Evolutionary conservation across 129 eudicot genomes (phyloP), one percentile per base, ranked within the genome.

Genomic region (Tagetes patula): DNA sequence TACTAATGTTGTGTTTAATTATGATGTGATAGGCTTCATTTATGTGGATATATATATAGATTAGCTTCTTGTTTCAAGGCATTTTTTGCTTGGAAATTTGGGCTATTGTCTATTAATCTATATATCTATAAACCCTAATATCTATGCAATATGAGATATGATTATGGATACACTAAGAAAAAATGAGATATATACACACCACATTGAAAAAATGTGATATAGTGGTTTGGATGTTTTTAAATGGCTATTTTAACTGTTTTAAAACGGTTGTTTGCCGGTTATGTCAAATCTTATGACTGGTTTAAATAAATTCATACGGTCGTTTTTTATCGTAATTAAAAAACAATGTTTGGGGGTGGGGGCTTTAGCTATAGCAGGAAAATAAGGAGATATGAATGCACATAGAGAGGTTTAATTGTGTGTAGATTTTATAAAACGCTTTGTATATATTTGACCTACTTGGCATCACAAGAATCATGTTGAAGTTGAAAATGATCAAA

Each of bases 41-140:
- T 67, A 5, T 66, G 37, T 60, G 42, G n/a, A n/a, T n/a, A n/a
- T 72, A 3, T 36, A 49, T 74, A 11, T 68, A 68, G 74, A 67
- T 76, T 77, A 69, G 81, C 75, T 77, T 77, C 70, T 58, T 59
- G 27, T 46, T 59, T 77, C 64, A 77, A 77, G 79, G 65, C 65
- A 11, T 30, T 14, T 69, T 61, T 47, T 75, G 71, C 76, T 49
- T 77, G 70, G 81, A 70, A 77, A 5, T 77, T 71, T 77, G 81
- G 81, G 65, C 71, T 70, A 69, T 54, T 49, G 66, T 70, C 69
- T 75, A 73, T 77, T 31, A 47, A 43, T 43, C 52, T 77, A 47
- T 53, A 60, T 41, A 78, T 77, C 77, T 77, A 77, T 31, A 47
- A 61, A 1, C 53, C 45, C 70, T 52, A 78, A 77, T 55, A 40